Evolutionary conservation across 129 eudicot species (phyloP).

Genomic region (Lactuca saligna): DNA sequence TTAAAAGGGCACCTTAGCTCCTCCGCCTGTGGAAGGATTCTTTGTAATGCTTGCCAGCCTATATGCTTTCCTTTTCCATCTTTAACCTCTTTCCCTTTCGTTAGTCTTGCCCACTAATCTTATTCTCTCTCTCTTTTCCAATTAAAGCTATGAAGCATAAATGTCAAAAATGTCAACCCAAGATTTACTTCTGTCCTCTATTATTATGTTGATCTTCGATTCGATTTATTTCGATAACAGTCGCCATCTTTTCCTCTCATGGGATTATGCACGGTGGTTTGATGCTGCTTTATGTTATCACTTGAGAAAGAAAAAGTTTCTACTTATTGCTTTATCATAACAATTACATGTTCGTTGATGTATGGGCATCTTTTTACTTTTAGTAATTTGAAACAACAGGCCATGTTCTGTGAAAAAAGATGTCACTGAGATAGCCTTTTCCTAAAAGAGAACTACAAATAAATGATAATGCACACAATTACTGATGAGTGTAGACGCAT

Average conservation of each 20-base stretch:
- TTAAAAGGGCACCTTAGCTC: not conserved
- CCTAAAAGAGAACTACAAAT: not conserved
- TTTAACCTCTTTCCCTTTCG: not conserved
- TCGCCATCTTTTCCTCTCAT: constrained; percentile 7
- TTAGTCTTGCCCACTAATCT: not conserved
- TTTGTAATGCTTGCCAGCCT: constrained; percentile 42
- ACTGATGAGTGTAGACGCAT: not conserved
- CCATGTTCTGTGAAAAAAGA: constrained; percentile 5
- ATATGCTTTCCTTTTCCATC: not conserved
- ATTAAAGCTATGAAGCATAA: not conserved
- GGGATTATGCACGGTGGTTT: constrained; percentile 1
- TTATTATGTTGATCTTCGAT: constrained; percentile 20
- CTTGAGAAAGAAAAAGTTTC: constrained; percentile 22
- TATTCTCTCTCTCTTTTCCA: not conserved
- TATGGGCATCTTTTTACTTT: not conserved
- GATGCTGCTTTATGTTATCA: constrained; percentile 1
- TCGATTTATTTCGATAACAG: constrained; percentile 7
- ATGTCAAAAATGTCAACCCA: constrained; percentile 12
- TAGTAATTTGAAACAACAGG: not conserved
- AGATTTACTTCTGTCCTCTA: constrained; percentile 24
- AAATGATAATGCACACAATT: not conserved
- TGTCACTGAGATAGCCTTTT: not conserved
- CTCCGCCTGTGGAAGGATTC: not conserved
- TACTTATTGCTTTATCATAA: constrained; percentile 14
- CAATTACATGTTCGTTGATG: not conserved